These are phyloP conservation scores for Allantophomopsis cytisporea DNA, from an alignment of 2,329 filamentous ascomycete genomes.

Conservation along the genomic window DNA sequence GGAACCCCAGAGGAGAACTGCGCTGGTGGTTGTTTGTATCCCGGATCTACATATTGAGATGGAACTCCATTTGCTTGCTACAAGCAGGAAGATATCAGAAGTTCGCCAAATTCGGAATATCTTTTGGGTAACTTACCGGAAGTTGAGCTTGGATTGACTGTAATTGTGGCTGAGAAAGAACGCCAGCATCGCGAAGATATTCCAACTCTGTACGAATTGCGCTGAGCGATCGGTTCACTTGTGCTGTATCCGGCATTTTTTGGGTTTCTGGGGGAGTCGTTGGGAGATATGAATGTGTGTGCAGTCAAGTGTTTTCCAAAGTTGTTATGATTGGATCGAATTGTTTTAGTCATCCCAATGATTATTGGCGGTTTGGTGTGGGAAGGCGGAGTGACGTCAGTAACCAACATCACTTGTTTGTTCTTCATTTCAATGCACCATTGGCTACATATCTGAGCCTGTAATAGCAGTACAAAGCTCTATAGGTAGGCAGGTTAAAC, in stretches of 20 bases:
- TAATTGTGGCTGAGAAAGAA: conserved; percentile 16
- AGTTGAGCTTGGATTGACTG: conserved; percentile 19
- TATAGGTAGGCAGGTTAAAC: too few species aligned
- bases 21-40: conserved; percentile 10
- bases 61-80: conserved; percentile 12
- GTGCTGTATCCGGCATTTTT: conserved; percentile 15
- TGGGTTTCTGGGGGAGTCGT: neutral
- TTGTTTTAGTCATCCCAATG: too few species aligned
- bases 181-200: conserved; percentile 16
- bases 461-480: too few species aligned
- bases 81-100: neutral
- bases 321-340: too few species aligned
- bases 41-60: conserved; percentile 13
- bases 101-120: neutral
- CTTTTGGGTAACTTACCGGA: conserved; percentile 9
- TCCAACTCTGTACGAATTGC: conserved; percentile 15
- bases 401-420: too few species aligned
- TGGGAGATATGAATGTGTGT: too few species aligned
- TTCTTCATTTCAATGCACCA: too few species aligned
- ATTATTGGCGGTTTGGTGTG: too few species aligned
- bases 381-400: too few species aligned
- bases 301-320: too few species aligned
- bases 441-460: too few species aligned
- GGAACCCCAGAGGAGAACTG: conserved; percentile 7
- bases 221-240: conserved; percentile 13